phyloP scores from a whole-genome alignment of 2,329 filamentous ascomycete species.

The Alternaria atra region DNA sequence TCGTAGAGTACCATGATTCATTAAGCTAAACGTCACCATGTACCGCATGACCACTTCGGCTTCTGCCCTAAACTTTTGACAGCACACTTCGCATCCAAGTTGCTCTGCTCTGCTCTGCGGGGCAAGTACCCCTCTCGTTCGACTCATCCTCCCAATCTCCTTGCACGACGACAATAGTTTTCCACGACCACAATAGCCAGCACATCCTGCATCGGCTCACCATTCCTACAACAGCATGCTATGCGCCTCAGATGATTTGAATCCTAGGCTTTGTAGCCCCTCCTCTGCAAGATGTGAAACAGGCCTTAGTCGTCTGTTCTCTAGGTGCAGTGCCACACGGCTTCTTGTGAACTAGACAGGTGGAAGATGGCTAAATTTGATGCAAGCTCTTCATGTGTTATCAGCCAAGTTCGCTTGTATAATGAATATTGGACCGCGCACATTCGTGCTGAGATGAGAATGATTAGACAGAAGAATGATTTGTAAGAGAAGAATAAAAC shows the following conservation, averaged over 20 bases:
- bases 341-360: neutral
- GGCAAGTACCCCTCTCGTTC: conserved; percentile 2
- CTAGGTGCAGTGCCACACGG: neutral
- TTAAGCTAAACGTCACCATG: neutral
- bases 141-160: neutral
- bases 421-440: neutral
- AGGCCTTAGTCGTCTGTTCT: neutral
- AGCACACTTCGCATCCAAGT: neutral
- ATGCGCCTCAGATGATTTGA: neutral
- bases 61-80: neutral
- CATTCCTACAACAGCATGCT: neutral
- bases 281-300: neutral
- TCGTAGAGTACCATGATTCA: neutral
- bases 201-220: neutral
- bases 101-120: neutral
- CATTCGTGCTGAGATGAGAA: too few species aligned
- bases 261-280: neutral
- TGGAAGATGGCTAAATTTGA: neutral
- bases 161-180: neutral
- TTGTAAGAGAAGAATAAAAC: neutral
- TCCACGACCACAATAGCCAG: neutral
- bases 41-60: neutral
- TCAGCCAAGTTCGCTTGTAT: neutral
- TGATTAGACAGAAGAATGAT: neutral
- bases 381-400: neutral